Evolutionary conservation across 768 basidiomycete species (phyloP).

Genomic region (Cyclocybe cylindracea): DNA sequence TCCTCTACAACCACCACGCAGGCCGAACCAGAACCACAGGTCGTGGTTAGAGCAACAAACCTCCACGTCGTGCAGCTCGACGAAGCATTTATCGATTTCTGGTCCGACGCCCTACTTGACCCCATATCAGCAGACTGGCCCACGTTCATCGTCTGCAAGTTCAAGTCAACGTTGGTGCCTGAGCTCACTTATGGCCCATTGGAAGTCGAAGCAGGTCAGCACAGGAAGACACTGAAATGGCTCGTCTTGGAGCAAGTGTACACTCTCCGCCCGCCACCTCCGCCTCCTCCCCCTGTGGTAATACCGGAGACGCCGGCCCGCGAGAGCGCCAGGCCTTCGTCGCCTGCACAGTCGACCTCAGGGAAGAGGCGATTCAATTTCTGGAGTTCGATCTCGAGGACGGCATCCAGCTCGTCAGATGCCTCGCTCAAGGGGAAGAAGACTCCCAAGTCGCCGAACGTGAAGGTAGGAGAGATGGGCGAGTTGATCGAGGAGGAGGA

Average conservation of each 20-base stretch:
- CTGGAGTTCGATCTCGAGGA: conserved; percentile 41
- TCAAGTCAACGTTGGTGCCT: conserved; percentile 41
- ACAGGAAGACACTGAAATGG: conserved; percentile 52
- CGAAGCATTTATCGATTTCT: conserved; percentile 84
- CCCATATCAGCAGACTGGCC: conserved; percentile 69
- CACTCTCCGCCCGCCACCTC: conserved; percentile 30
- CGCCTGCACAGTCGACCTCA: conserved; percentile 37
- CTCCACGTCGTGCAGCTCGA: conserved; percentile 62
- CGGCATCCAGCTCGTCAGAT: conserved; percentile 28
- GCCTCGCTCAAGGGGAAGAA: conserved; percentile 36
- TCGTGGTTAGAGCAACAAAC: conserved; percentile 38
- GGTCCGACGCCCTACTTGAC: conserved; percentile 74
- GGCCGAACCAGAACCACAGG: conserved; percentile 20
- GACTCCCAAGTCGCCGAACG: conserved; percentile 31
- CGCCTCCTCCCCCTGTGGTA: conserved; percentile 10
- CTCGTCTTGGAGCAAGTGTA: conserved; percentile 70
- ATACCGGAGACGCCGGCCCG: conserved; percentile 3
- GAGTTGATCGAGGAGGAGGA: conserved; percentile 58
- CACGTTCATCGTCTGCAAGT: conserved; percentile 67
- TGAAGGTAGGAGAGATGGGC: conserved; percentile 65
- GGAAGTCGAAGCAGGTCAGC: conserved; percentile 20
- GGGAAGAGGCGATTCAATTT: conserved; percentile 68
- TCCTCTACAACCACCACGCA: not conserved
- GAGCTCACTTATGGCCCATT: conserved; percentile 21
- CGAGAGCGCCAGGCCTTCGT: conserved; percentile 34